Base-by-base conservation (phyloP, 352 stramenopile species). In the Hyaloperonospora arabidopsidis region DNA sequence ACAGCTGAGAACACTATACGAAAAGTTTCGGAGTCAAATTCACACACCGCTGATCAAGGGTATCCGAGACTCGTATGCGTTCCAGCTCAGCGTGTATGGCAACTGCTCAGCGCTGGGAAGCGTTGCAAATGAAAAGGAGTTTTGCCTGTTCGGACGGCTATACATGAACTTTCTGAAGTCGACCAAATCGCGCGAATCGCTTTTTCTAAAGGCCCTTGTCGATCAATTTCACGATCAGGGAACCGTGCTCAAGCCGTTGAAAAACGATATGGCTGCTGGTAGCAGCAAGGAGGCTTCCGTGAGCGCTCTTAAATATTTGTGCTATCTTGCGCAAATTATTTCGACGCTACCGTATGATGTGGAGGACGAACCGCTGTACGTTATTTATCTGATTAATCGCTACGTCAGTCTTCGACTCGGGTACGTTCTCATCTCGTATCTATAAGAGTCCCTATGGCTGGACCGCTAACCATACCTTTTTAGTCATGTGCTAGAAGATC, bases 321-420 rank as follows among this genome's bases (percentile, higher is more conserved):
- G 60, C 56, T 95, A 90, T 60, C 19, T 93, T 23, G 66, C 79
- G 7, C 65, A 87, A 44, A 57, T 95, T 8, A 51, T 95, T 17
- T 67, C 76, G 8, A 67, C 74, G 10, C 63, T 95, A 35, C 83
- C 84, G 23, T 95, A 86, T 48, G 78, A 89, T 19, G 58, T 88
- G 29, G 80, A 93, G 25, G 79, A 95, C 34, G 83, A 95, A 36
- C 84, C 81, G 40, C 67, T 95, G 18, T 86, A 84, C 57, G 66
- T 95, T 71, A 90, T 95, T 70, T 91, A 93, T 72, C 70, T 74
- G 51, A 87, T 93, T 64, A 92, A 92, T 57, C 84, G 81, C 48
- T 77, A 79, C 49, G 72, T 83, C 25, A 86, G 82, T 34, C 76
- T 95, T 59, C 84, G 81, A 54, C 76, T 93, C 34, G 66, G 78